phyloP scores from a whole-genome alignment of 2,329 filamentous ascomycete species.

The Thielaviopsis populi region DNA sequence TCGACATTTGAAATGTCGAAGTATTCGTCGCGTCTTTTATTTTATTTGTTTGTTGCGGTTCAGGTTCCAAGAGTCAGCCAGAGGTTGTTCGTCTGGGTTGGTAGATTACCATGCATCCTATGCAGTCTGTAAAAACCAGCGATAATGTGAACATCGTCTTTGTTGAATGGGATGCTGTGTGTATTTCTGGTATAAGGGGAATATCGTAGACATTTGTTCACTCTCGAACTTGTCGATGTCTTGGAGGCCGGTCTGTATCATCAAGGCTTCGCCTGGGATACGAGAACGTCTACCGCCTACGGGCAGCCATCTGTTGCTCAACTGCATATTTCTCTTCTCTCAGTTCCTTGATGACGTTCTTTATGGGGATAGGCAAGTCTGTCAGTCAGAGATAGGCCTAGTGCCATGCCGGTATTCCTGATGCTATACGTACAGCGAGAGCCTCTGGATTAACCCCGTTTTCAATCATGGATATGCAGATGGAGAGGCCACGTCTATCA shows the following conservation, averaged over 20 bases:
- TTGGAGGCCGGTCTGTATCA: too few species aligned
- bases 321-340: conserved; percentile 40
- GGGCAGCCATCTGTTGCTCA: conserved; percentile 28
- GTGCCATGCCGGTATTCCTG: background rate
- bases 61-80: background rate
- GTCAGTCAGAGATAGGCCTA: background rate
- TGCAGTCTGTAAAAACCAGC: too few species aligned
- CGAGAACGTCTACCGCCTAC: conserved; percentile 7
- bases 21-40: background rate
- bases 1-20: background rate
- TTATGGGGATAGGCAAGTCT: background rate
- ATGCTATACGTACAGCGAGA: conserved; percentile 52
- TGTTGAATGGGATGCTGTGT: too few species aligned
- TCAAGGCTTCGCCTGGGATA: too few species aligned
- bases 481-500: conserved; percentile 76
- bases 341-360: conserved; percentile 47
- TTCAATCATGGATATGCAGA: conserved; percentile 93
- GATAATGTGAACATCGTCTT: too few species aligned
- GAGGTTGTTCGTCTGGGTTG: too few species aligned
- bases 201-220: too few species aligned
- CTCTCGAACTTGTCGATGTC: too few species aligned
- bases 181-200: too few species aligned
- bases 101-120: too few species aligned
- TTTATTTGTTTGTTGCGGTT: background rate
- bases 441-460: conserved; percentile 95